Evolutionary conservation across 1,284 basidiomycete genomes (phyloP).

Genomic region (Pascua guehoae): DNA sequence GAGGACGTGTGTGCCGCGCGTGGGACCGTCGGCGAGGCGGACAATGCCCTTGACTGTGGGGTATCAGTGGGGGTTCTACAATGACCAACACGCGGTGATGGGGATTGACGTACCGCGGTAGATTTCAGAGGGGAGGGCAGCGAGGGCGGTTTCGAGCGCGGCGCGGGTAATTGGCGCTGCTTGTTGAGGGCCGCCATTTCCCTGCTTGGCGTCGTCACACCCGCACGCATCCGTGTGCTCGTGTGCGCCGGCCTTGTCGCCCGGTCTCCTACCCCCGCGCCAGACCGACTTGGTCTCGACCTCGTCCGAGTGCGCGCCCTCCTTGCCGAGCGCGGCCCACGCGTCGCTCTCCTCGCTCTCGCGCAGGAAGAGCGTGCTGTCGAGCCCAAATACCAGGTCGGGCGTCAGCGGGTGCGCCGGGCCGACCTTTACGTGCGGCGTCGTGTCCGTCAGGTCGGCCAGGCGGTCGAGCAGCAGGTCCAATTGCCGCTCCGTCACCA

Average conservation of each 20-base stretch:
- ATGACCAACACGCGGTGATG: too few species aligned
- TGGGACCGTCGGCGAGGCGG: slow-evolving; percentile 47
- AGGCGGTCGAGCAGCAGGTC: slow-evolving; percentile 80
- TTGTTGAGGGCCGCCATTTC: slow-evolving; percentile 13
- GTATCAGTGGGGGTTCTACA: too few species aligned
- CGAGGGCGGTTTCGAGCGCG: slow-evolving; percentile 52
- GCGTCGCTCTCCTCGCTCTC: slow-evolving; percentile 30
- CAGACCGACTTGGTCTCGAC: slow-evolving; percentile 71
- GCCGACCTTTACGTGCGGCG: slow-evolving; percentile 71
- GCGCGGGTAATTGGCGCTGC: slow-evolving; percentile 17
- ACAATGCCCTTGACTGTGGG: slow-evolving; percentile 67
- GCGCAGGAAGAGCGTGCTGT: slow-evolving; percentile 67
- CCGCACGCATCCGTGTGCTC: slow-evolving; percentile 17
- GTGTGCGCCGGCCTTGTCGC: slow-evolving; percentile 34
- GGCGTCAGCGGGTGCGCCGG: slow-evolving; percentile 53
- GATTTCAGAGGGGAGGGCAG: slow-evolving; percentile 48
- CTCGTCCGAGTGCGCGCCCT: slow-evolving; percentile 63
- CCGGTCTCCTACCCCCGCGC: slow-evolving; percentile 47
- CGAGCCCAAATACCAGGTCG: slow-evolving; percentile 73
- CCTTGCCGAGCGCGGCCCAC: slow-evolving; percentile 28
- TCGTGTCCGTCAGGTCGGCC: slow-evolving; percentile 80
- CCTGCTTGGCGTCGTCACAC: neutral
- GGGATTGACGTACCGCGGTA: slow-evolving; percentile 44
- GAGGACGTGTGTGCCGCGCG: slow-evolving; percentile 58
- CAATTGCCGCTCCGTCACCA: slow-evolving; percentile 65